Evolutionary conservation across 331 rosid species (phyloP).

Genomic region (Arachis monticola): DNA sequence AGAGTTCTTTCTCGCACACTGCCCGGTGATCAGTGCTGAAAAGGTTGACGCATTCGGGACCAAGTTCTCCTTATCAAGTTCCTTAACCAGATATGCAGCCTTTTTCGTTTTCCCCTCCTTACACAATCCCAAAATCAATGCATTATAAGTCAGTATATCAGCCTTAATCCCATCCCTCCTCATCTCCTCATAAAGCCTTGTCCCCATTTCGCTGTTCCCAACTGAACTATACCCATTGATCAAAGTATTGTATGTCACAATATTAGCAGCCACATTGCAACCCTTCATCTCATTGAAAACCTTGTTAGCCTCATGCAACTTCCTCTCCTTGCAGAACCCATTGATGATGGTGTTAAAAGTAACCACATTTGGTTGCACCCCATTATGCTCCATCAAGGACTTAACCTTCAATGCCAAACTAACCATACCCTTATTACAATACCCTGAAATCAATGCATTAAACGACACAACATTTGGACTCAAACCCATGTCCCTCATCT

Average conservation of each 20-base stretch:
- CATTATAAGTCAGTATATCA: slow-evolving; percentile 81
- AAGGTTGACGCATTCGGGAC: slow-evolving; percentile 76
- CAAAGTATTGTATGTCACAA: slow-evolving; percentile 75
- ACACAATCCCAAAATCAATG: slow-evolving; percentile 82
- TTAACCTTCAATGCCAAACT: slow-evolving; percentile 63
- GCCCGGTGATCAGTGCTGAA: slow-evolving; percentile 75
- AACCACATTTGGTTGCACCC: slow-evolving; percentile 58
- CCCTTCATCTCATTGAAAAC: slow-evolving; percentile 73
- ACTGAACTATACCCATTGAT: slow-evolving; percentile 68
- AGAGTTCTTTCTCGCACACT: slow-evolving; percentile 63
- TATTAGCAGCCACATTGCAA: slow-evolving; percentile 56
- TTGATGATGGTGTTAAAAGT: slow-evolving; percentile 61
- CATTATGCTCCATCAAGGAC: slow-evolving; percentile 56
- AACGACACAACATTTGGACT: slow-evolving; percentile 67
- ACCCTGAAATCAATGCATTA: slow-evolving; percentile 74
- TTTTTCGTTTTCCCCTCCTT: slow-evolving; percentile 84
- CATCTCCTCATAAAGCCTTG: slow-evolving; percentile 76
- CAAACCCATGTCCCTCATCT: slow-evolving; percentile 71
- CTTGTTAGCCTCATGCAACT: slow-evolving; percentile 69
- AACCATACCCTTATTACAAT: slow-evolving; percentile 68
- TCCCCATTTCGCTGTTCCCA: slow-evolving; percentile 66
- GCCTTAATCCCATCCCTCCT: slow-evolving; percentile 55
- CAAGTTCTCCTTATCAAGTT: slow-evolving; percentile 64
- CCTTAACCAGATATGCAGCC: slow-evolving; percentile 74
- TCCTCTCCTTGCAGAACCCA: slow-evolving; percentile 65